Evolutionary conservation across 768 basidiomycete species (phyloP).

Genomic region (Exsudoporus frostii): DNA sequence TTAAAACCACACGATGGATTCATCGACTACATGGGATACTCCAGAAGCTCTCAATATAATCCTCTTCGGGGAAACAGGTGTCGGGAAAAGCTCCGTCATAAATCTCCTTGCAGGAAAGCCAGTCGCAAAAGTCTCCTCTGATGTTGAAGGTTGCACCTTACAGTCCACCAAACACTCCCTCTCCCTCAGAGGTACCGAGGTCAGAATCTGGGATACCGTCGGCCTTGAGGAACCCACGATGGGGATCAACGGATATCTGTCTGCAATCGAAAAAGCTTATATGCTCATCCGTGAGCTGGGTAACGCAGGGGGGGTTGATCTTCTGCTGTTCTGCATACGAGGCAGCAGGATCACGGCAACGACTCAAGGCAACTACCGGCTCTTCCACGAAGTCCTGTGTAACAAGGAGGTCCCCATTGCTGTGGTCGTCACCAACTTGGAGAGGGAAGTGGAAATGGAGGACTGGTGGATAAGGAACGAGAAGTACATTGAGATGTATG

Average conservation of each 20-base stretch:
- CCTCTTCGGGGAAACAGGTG: constrained; percentile 32
- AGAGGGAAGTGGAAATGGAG: constrained; percentile 35
- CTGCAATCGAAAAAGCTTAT: constrained; percentile 29
- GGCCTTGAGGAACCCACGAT: constrained; percentile 32
- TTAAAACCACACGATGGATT: neutral
- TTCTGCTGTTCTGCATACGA: constrained; percentile 40
- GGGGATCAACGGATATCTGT: constrained; percentile 26
- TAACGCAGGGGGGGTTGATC: constrained; percentile 28
- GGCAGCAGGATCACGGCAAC: constrained; percentile 30
- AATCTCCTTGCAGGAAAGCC: constrained; percentile 37
- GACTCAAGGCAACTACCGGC: constrained; percentile 36
- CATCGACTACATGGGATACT: neutral
- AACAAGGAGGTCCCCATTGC: constrained; percentile 37
- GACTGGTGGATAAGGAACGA: constrained; percentile 35
- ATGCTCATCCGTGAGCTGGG: constrained; percentile 23
- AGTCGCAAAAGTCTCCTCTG: constrained; percentile 31
- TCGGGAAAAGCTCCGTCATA: constrained; percentile 44
- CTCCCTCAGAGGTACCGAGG: neutral
- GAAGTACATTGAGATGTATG: constrained; percentile 20
- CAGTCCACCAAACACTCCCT: constrained; percentile 26
- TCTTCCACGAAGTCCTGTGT: constrained; percentile 41
- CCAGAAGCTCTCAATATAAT: constrained; percentile 23
- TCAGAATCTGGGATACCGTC: constrained; percentile 30
- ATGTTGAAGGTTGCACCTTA: constrained; percentile 34
- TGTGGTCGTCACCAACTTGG: constrained; percentile 40